phyloP scores from a whole-genome alignment of 768 basidiomycete genomes.

The Ephemerocybe angulata region DNA sequence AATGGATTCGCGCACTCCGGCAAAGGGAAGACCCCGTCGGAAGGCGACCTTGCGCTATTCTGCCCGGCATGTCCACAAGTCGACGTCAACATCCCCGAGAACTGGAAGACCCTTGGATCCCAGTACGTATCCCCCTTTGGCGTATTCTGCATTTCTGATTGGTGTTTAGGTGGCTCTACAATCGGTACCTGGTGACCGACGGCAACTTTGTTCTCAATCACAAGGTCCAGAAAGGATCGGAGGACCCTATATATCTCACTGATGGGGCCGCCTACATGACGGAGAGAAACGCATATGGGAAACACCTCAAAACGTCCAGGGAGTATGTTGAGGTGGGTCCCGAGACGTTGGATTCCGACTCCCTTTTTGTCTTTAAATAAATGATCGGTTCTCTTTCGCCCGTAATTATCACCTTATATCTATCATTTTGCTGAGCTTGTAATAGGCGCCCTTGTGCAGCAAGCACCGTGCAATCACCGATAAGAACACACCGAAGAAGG shows the following conservation, averaged over 20 bases:
- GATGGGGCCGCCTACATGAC: background rate
- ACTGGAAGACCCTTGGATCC: conserved; percentile 15
- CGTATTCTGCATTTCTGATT: too few relatives aligned
- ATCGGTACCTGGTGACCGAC: background rate
- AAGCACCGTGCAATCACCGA: background rate
- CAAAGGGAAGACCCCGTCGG: background rate
- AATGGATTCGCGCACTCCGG: conserved; percentile 13
- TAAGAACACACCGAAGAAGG: background rate
- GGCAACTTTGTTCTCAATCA: conserved; percentile 6
- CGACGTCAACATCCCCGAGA: conserved; percentile 18
- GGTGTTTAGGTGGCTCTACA: background rate
- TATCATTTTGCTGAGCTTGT: background rate
- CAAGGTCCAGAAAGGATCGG: background rate
- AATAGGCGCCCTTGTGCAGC: background rate
- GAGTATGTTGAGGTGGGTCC: conserved; percentile 8
- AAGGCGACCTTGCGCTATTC: conserved; percentile 6
- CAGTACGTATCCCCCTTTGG: conserved; percentile 3
- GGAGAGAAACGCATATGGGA: background rate
- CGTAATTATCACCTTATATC: too few relatives aligned
- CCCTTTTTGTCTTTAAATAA: too few relatives aligned
- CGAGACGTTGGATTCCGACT: too few relatives aligned
- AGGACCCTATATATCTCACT: background rate
- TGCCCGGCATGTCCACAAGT: conserved; percentile 27
- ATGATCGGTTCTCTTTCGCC: too few relatives aligned
- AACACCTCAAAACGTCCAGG: conserved; percentile 4